phyloP scores from a whole-genome alignment of 2,329 filamentous ascomycete genomes.

The Aspergillus tamarii region DNA sequence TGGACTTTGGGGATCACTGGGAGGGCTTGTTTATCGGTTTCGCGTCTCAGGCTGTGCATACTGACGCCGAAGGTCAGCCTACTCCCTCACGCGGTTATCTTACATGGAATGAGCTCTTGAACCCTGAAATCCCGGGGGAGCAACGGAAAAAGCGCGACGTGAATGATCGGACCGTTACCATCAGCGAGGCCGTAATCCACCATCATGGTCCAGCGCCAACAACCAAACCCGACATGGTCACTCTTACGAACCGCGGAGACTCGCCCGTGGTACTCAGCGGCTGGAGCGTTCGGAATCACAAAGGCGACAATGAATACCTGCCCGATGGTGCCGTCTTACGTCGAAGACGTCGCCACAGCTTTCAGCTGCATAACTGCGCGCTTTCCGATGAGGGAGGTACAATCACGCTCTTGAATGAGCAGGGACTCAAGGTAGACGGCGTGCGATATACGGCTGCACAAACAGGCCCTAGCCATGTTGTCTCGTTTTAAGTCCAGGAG shows the following conservation, averaged over 20 bases:
- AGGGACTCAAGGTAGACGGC: conserved; percentile 21
- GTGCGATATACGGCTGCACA: conserved; percentile 17
- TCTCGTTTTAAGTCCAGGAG: neutral
- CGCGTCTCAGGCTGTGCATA: conserved; percentile 23
- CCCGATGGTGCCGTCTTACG: conserved; percentile 12
- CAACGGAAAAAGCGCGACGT: neutral
- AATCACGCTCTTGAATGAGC: conserved; percentile 20
- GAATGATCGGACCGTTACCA: conserved; percentile 8
- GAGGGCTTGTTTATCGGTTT: conserved; percentile 25
- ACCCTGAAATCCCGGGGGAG: conserved; percentile 8
- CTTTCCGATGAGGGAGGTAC: conserved; percentile 17
- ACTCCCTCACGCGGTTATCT: neutral
- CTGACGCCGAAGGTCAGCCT: conserved; percentile 20
- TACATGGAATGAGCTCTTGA: conserved; percentile 17
- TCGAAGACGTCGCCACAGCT: conserved; percentile 5
- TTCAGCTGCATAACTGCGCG: conserved; percentile 12
- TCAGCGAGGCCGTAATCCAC: conserved; percentile 15
- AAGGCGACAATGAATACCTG: conserved; percentile 15
- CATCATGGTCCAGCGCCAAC: neutral
- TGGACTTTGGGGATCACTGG: conserved; percentile 20
- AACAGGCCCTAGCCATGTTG: neutral
- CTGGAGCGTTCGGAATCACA: conserved; percentile 19
- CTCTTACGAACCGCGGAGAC: conserved; percentile 17
- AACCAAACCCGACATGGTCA: conserved; percentile 8
- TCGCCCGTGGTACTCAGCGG: conserved; percentile 11